Percentiles rank a stretch among this genome's conserved stretches.
Evolutionary conservation across 495 filamentous ascomycete genomes (phyloP).

Genomic region (Schizothecium vesticola): DNA sequence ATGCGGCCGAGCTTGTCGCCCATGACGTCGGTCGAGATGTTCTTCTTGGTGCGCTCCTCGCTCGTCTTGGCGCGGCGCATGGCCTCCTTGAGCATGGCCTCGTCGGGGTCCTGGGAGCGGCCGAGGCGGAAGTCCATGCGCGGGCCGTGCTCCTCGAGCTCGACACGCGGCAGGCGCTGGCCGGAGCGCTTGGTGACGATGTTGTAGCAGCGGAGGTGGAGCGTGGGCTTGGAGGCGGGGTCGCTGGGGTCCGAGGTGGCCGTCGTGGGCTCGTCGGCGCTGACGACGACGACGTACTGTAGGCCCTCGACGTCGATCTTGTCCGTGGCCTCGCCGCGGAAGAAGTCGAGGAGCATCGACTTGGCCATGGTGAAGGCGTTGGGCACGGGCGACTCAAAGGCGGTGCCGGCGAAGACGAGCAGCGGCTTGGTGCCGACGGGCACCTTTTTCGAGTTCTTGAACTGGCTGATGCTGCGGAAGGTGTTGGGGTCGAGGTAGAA

Average conservation of each 20-base stretch:
- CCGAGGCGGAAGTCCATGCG: slow-evolving; percentile 90
- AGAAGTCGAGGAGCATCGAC: slow-evolving; percentile 84
- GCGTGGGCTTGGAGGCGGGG: slow-evolving; percentile 54
- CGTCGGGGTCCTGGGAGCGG: slow-evolving; percentile 69
- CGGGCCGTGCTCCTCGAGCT: slow-evolving; percentile 92
- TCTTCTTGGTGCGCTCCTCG: slow-evolving; percentile 88
- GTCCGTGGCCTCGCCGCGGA: slow-evolving; percentile 61
- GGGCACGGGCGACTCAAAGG: slow-evolving; percentile 71
- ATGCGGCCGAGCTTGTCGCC: slow-evolving; percentile 95
- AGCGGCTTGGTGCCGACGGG: slow-evolving; percentile 80
- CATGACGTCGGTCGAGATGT: slow-evolving; percentile 81
- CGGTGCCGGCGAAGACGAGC: slow-evolving; percentile 76
- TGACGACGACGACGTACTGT: slow-evolving; percentile 78
- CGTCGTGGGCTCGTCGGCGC: slow-evolving; percentile 61
- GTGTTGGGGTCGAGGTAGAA: slow-evolving; percentile 64
- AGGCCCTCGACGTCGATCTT: slow-evolving; percentile 91
- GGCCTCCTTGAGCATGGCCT: slow-evolving; percentile 77
- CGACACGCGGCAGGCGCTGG: slow-evolving; percentile 79
- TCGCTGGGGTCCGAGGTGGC: slow-evolving; percentile 31
- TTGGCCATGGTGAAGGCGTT: slow-evolving; percentile 77
- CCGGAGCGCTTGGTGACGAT: slow-evolving; percentile 80
- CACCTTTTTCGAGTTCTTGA: slow-evolving; percentile 71
- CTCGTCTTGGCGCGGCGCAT: slow-evolving; percentile 72
- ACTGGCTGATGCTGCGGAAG: slow-evolving; percentile 62
- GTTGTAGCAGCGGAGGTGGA: slow-evolving; percentile 80